Evolutionary conservation across 1,284 basidiomycete genomes (phyloP).

Genomic region (Boletellus deceptivus): DNA sequence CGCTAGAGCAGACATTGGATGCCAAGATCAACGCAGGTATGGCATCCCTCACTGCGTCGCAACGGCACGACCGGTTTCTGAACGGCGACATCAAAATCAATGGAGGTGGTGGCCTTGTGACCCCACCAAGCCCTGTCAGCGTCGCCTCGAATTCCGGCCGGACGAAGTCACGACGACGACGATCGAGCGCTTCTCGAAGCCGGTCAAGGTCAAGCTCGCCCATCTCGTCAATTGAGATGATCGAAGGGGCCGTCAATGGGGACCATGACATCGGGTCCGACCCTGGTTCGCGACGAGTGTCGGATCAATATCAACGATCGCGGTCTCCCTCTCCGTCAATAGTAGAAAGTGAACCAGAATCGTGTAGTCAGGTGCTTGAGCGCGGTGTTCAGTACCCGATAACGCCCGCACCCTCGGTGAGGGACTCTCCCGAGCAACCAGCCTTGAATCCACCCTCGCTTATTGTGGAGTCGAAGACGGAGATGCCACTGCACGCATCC

Average conservation of each 20-base stretch:
- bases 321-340: conserved; percentile 41
- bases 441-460: conserved; percentile 7
- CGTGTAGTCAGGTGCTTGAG: conserved; percentile 16
- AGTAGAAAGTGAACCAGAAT: conserved; percentile 41
- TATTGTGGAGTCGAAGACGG: conserved; percentile 13
- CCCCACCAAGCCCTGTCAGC: conserved; percentile 71
- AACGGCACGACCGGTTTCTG: conserved; percentile 35
- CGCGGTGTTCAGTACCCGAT: conserved; percentile 39
- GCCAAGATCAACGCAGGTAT: conserved; percentile 49
- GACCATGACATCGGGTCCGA: conserved; percentile 22
- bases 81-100: conserved; percentile 37
- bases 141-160: conserved; percentile 57
- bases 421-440: conserved; percentile 35
- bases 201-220: conserved; percentile 32
- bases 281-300: conserved; percentile 26
- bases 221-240: conserved; percentile 36
- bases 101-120: conserved; percentile 52
- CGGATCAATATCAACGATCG: conserved; percentile 31
- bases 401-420: conserved; percentile 44
- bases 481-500: conserved; percentile 18
- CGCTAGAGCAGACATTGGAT: conserved; percentile 43
- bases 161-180: conserved; percentile 35
- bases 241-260: conserved; percentile 25
- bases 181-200: conserved; percentile 31
- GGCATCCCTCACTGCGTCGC: conserved; percentile 39